Evolutionary conservation across 176 grass and related monocot genomes (phyloP).

Genomic region (Pharus latifolius): DNA sequence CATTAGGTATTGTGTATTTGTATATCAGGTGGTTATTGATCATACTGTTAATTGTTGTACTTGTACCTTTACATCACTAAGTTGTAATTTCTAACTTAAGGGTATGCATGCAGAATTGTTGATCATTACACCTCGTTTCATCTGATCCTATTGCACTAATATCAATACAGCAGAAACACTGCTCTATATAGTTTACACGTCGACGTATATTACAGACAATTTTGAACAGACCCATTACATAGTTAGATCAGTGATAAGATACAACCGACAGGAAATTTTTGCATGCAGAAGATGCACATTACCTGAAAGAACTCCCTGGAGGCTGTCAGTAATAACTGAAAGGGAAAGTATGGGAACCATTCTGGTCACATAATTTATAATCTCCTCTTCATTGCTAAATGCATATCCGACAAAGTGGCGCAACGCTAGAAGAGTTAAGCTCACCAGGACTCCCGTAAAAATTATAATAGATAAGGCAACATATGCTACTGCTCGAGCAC

Average conservation of each 20-base stretch:
- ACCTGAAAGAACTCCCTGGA: slow-evolving; percentile 63
- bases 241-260: neutral
- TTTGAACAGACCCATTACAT: neutral
- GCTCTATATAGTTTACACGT: neutral
- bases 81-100: neutral
- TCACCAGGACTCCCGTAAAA: slow-evolving; percentile 20
- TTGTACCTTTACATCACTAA: neutral
- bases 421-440: slow-evolving; percentile 20
- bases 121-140: neutral
- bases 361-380: slow-evolving; percentile 39
- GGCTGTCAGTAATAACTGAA: slow-evolving; percentile 41
- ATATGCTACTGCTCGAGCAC: slow-evolving; percentile 29
- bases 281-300: neutral
- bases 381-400: slow-evolving; percentile 51
- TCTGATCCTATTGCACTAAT: neutral
- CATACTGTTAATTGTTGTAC: neutral
- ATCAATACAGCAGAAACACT: neutral
- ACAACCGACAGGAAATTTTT: neutral
- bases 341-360: slow-evolving; percentile 44
- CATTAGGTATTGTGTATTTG: too few relatives aligned
- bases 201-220: neutral
- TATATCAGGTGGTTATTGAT: neutral
- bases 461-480: slow-evolving; percentile 30
- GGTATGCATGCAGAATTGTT: neutral
- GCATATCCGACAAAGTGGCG: slow-evolving; percentile 40